These are phyloP conservation scores for Taxillus chinensis DNA, from an alignment of 164 flowering plant genomes.

Conservation along the genomic window DNA sequence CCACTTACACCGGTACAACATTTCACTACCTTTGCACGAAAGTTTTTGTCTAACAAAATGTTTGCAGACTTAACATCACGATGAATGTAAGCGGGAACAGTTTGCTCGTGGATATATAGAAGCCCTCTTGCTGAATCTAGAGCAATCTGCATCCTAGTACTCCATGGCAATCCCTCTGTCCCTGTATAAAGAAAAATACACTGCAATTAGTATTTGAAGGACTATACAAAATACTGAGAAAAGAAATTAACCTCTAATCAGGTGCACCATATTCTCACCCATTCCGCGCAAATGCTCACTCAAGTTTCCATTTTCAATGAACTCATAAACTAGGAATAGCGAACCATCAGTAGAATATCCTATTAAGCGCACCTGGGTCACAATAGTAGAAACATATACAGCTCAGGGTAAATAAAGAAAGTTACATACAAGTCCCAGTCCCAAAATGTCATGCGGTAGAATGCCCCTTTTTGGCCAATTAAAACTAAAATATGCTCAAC, in stretches of 20 bases:
- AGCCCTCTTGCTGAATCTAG: slow-evolving; percentile 2
- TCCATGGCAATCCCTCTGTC: background rate
- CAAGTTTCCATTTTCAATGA: background rate
- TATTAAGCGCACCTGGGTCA: background rate
- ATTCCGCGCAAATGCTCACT: background rate
- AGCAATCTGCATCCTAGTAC: background rate
- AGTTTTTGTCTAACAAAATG: background rate
- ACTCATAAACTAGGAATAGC: slow-evolving; percentile 2
- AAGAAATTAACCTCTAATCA: background rate
- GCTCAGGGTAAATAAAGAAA: too few relatives aligned
- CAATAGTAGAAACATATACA: background rate
- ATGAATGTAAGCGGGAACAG: slow-evolving; percentile 2
- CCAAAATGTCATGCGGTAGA: too few relatives aligned
- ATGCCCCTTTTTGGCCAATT: too few relatives aligned
- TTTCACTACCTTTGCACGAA: background rate
- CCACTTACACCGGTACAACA: background rate
- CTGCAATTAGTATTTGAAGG: background rate
- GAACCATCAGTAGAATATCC: background rate
- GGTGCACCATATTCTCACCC: background rate
- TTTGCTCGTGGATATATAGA: slow-evolving; percentile 1
- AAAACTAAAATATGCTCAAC: too few relatives aligned
- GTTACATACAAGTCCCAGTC: too few relatives aligned
- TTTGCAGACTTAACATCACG: background rate
- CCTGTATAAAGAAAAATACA: background rate
- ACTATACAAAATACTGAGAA: background rate